These are phyloP conservation scores for Thymus mandschuricus DNA, from an alignment of 257 asterid genomes.

Conservation along the genomic window DNA sequence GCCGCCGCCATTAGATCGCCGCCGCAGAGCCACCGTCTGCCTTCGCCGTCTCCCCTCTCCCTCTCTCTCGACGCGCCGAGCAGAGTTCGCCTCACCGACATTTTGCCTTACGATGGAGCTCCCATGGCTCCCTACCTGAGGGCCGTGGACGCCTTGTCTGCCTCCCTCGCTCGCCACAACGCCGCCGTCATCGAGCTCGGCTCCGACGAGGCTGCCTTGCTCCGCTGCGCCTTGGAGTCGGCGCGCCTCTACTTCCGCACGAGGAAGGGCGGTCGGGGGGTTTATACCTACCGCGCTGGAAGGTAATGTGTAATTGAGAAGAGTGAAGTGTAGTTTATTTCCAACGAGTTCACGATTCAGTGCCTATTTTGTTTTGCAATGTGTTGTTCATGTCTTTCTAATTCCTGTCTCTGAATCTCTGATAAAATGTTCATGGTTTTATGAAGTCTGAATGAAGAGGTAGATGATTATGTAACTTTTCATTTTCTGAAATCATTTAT, in stretches of 20 bases:
- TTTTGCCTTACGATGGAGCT: conserved; percentile 84
- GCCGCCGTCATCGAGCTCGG: conserved; percentile 86
- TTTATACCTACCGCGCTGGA: conserved; percentile 78
- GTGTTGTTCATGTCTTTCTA: too few relatives aligned
- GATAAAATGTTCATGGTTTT: too few relatives aligned
- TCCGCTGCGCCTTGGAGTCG: conserved; percentile 83
- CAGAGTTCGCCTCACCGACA: conserved; percentile 74
- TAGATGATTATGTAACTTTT: not conserved
- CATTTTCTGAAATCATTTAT: conserved; percentile 6
- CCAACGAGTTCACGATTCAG: too few relatives aligned
- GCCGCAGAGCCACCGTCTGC: conserved; percentile 37
- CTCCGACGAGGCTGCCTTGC: conserved; percentile 64
- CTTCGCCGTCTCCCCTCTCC: conserved; percentile 42
- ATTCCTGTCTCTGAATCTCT: too few relatives aligned
- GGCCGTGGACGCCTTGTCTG: conserved; percentile 79
- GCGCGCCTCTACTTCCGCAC: conserved; percentile 70
- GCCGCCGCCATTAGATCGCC: conserved; percentile 36
- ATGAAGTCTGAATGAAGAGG: too few relatives aligned
- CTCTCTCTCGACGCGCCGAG: conserved; percentile 46
- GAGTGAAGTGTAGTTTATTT: too few relatives aligned
- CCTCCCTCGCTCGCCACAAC: conserved; percentile 84
- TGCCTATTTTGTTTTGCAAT: too few relatives aligned
- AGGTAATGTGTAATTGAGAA: conserved; percentile 44
- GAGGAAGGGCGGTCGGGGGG: conserved; percentile 69
- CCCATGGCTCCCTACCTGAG: conserved; percentile 56